Evolutionary conservation across 805 yeast genomes (phyloP).

Genomic region (Kurtzmaniella fragi): DNA sequence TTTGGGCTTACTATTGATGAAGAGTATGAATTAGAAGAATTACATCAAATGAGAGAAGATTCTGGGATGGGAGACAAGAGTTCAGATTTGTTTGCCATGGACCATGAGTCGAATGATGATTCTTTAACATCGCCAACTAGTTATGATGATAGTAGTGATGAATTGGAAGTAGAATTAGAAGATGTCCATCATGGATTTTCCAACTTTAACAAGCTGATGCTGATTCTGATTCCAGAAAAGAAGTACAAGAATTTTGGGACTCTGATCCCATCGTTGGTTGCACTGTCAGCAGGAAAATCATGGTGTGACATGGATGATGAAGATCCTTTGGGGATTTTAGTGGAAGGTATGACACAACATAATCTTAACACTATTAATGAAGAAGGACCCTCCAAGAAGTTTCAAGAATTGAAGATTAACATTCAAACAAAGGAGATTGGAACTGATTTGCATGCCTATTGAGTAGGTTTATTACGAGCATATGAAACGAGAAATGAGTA

Average conservation of each 20-base stretch:
- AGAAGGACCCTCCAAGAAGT: neutral
- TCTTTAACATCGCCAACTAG: slow-evolving; percentile 1
- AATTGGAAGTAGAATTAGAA: slow-evolving; percentile 1
- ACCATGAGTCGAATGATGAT: slow-evolving; percentile 16
- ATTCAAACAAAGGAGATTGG: slow-evolving; percentile 5
- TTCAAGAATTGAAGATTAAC: slow-evolving; percentile 3
- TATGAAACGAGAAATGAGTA: no score
- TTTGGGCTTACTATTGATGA: slow-evolving; percentile 46
- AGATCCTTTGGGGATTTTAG: slow-evolving; percentile 8
- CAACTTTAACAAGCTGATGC: neutral
- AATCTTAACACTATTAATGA: neutral
- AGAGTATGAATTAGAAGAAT: slow-evolving; percentile 24
- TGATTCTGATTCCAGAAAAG: neutral
- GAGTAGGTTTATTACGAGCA: neutral
- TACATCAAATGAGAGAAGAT: slow-evolving; percentile 5
- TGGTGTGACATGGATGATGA: slow-evolving; percentile 32
- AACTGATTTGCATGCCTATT: slow-evolving; percentile 6
- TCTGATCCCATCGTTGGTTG: slow-evolving; percentile 25
- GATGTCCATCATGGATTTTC: neutral
- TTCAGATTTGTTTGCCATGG: slow-evolving; percentile 33
- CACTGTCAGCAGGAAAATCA: slow-evolving; percentile 26
- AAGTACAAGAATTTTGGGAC: neutral
- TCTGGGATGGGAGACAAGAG: slow-evolving; percentile 6
- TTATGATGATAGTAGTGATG: slow-evolving; percentile 1
- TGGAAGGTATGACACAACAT: slow-evolving; percentile 1